Conservation (phyloP, 1,284 basidiomycete species). For the Trichosporon sp. region DNA sequence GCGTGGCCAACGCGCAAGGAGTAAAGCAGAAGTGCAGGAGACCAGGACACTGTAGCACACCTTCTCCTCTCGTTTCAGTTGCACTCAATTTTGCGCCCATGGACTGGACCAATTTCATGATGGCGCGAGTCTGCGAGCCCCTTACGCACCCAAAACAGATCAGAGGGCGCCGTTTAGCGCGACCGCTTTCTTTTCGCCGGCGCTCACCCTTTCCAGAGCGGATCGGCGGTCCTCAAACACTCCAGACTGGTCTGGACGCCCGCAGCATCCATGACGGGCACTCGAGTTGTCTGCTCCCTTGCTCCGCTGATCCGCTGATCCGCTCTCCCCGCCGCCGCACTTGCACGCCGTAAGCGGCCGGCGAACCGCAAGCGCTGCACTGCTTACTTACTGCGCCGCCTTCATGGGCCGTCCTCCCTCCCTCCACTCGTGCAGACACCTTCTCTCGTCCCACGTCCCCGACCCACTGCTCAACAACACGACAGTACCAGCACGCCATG, state of each 20-base stretch:
- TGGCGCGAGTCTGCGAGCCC: background rate
- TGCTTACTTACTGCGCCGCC: too few species aligned
- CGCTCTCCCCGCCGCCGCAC: background rate
- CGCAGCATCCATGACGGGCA: background rate
- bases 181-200: constrained; percentile 10
- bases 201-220: background rate
- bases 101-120: background rate
- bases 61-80: constrained; percentile 7
- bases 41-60: background rate
- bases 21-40: background rate
- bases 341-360: background rate
- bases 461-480: too few species aligned
- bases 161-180: background rate
- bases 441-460: background rate
- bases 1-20: background rate
- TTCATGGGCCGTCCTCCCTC: too few species aligned
- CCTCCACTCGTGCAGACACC: too few species aligned
- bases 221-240: background rate
- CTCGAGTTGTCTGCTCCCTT: background rate
- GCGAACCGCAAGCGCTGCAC: background rate
- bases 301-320: background rate
- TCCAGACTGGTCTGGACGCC: background rate
- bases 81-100: background rate
- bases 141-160: background rate
- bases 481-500: too few species aligned